These are phyloP conservation scores for Xanthoconium purpureum DNA, from an alignment of 768 basidiomycete genomes.

Conservation along the genomic window DNA sequence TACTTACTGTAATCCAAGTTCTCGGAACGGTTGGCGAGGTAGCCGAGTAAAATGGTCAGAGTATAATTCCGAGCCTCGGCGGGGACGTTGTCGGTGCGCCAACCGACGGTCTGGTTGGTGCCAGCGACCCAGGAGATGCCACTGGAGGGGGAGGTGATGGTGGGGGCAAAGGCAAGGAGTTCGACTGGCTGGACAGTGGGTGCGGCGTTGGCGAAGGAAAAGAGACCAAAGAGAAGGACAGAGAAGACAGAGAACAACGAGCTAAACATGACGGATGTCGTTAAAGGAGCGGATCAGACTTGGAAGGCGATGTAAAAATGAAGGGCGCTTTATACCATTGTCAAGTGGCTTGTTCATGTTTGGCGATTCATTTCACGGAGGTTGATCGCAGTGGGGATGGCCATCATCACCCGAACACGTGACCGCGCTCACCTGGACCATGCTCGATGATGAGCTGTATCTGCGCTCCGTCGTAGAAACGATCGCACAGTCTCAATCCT, in stretches of 20 bases:
- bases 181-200: constrained; percentile 26
- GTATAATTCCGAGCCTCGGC: constrained; percentile 31
- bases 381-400: too few relatives aligned
- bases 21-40: constrained; percentile 36
- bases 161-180: constrained; percentile 40
- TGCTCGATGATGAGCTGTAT: constrained; percentile 17
- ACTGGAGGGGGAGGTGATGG: constrained; percentile 38
- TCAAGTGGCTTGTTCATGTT: constrained; percentile 22
- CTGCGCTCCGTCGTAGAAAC: constrained; percentile 46
- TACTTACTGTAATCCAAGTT: constrained; percentile 49
- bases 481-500: constrained; percentile 39
- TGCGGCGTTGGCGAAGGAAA: constrained; percentile 27
- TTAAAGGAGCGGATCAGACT: constrained; percentile 21
- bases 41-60: constrained; percentile 48
- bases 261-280: constrained; percentile 23
- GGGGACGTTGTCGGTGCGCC: constrained; percentile 41
- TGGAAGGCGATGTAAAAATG: neutral
- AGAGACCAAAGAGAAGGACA: constrained; percentile 29
- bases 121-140: constrained; percentile 38
- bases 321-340: too few relatives aligned
- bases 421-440: neutral
- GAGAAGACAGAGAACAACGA: constrained; percentile 27
- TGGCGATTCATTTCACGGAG: constrained; percentile 11
- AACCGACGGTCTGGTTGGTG: constrained; percentile 39
- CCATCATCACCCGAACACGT: neutral